Conservation (phyloP, 2,329 filamentous ascomycete species). For the Phyllosticta citriasiana region DNA sequence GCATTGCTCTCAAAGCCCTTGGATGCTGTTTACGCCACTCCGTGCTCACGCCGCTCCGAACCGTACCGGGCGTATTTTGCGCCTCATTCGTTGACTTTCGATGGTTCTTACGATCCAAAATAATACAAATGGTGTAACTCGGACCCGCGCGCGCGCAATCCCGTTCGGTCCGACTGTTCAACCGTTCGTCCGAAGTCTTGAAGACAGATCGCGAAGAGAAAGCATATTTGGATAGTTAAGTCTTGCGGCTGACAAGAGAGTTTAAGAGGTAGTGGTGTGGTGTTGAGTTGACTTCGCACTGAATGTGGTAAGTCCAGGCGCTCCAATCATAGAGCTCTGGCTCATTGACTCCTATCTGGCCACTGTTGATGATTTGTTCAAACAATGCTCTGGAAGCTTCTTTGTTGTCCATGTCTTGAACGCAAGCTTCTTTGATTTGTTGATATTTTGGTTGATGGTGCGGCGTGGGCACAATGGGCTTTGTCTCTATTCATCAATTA, state of each 20-base stretch:
- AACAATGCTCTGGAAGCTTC: too few relatives aligned
- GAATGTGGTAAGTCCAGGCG: too few relatives aligned
- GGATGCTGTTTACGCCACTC: neutral
- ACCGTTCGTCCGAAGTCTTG: neutral
- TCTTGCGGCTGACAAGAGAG: neutral
- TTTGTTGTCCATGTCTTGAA: too few relatives aligned
- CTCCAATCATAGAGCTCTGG: too few relatives aligned
- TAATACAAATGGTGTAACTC: neutral
- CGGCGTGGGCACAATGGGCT: neutral
- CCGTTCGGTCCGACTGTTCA: neutral
- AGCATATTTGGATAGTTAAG: neutral
- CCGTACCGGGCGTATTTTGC: neutral
- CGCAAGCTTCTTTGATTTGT: too few relatives aligned
- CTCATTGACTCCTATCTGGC: too few relatives aligned
- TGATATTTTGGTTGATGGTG: too few relatives aligned
- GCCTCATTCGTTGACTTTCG: neutral
- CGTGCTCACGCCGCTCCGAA: neutral
- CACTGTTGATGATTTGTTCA: too few relatives aligned
- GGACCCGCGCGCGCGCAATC: neutral
- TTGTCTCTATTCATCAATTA: neutral
- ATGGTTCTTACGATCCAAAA: neutral
- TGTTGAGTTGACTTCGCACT: too few relatives aligned
- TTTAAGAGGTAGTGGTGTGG: neutral
- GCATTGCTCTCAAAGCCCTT: too few relatives aligned
- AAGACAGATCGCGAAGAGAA: neutral